Evolutionary conservation across 129 eudicot genomes (phyloP), one percentile per base, ranked within the genome.

Genomic region (Silybum marianum): DNA sequence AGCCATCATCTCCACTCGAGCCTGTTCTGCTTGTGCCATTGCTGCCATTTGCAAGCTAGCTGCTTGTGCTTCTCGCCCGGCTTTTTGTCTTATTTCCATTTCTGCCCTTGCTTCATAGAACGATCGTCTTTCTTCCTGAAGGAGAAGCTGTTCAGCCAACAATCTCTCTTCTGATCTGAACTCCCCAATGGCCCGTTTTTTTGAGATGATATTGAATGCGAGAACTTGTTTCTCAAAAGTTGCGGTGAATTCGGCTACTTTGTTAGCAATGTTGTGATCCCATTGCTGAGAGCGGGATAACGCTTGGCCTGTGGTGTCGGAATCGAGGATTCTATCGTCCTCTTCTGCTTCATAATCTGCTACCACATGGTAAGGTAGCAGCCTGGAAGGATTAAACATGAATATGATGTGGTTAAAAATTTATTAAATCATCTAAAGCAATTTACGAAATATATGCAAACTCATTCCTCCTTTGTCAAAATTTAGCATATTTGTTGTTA

Each of bases 281-380:
- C 98, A 94, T 76, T 94, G 98, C 83, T 91, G 98, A 25, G 97
- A 90, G 18, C 95, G 93, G n/a, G 97, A 94, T n/a, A 89, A 86
- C 75, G 91, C 79, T 67, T 90, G 95, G 51, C 93, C 97, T 44
- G 91, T 87, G 7, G 86, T 87, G 80, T 89, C 97, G 2, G 89
- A 87, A 81, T 91, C 92, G 22, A 94, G 95, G 73, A 91, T 91
- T 84, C 88, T 88, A 76, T 90, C 98, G 75, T 91, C 97, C 73
- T 90, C 95, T 82, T 91, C 98, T 13, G 97, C 95, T 88, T 94
- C 97, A 81, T 91, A 94, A 84, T 94, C 95, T 24, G 97, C 95
- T 67, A 94, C 95, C 77, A 94, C 97, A 86, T 94, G 97, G 86
- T 94, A 94, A 46, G 97, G 98, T 75, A 94, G 87, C 69, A 94